Percentiles rank a stretch among this genome's conserved stretches.
Conservation (phyloP, 441 rosid species). For the Daphne laureola region DNA sequence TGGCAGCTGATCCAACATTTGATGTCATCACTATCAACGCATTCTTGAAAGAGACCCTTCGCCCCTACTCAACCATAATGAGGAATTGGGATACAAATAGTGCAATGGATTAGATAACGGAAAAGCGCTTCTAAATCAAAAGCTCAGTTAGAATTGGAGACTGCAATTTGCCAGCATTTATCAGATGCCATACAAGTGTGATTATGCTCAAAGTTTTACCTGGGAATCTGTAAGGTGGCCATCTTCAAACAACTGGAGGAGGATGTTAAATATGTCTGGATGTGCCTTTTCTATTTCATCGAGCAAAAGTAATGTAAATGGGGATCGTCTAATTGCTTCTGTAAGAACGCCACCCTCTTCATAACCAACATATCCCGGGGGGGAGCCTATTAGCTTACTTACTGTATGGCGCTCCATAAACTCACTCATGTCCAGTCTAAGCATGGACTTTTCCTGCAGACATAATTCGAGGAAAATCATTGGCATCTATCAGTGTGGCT, state of each 20-base stretch:
- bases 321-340: constrained; percentile 73
- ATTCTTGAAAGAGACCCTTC: constrained; percentile 70
- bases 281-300: constrained; percentile 85
- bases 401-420: constrained; percentile 81
- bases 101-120: background rate
- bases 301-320: constrained; percentile 60
- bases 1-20: constrained; percentile 59
- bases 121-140: too few species aligned
- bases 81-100: constrained; percentile 11
- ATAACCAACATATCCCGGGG: constrained; percentile 70
- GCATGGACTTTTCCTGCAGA: constrained; percentile 69
- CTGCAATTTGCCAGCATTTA: background rate
- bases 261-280: constrained; percentile 72
- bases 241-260: constrained; percentile 71
- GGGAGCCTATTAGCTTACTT: constrained; percentile 71
- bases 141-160: background rate
- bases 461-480: constrained; percentile 10
- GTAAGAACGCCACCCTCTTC: constrained; percentile 76
- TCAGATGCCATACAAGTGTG: background rate
- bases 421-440: constrained; percentile 81
- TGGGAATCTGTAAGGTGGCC: constrained; percentile 80
- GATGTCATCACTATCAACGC: constrained; percentile 74
- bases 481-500: constrained; percentile 1
- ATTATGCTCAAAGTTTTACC: constrained; percentile 30
- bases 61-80: constrained; percentile 40